Evolutionary conservation across 192 early-diverging fungal species (phyloP), one percentile per base, ranked within the genome.

Genomic region (Fimicolochytrium jonesii): DNA sequence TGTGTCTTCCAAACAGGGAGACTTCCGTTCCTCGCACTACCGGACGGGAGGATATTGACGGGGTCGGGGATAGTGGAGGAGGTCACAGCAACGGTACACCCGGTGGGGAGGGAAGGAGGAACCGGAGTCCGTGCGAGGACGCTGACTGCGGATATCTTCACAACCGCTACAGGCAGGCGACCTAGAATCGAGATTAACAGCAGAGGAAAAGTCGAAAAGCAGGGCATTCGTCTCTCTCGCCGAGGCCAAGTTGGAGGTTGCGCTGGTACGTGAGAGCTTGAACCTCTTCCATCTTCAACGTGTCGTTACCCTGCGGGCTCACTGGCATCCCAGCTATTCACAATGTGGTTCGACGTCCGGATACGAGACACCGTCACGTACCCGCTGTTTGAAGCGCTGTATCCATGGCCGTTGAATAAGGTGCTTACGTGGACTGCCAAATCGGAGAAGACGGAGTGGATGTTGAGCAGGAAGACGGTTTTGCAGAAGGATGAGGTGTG

Each of bases 241-340:
- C 15, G 76, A 87, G 36, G 71, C 66, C 26, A 83, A 82, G 56
- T 54, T 87, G 32, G 68, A 75, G 9, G 69, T 74, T 48, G 82
- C 79, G 15, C 52, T 83, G 75, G 85, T 87, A 77, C 39, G 67
- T 0, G 33, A 0, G n/a, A 17, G 15, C 43, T 5, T 54, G n/a
- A n/a, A n/a, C n/a, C n/a, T n/a, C n/a, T n/a, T n/a, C n/a, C n/a
- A n/a, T n/a, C n/a, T n/a, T n/a, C n/a, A n/a, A n/a, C n/a, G n/a
- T n/a, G n/a, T n/a, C n/a, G n/a, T n/a, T n/a, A n/a, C n/a, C n/a
- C n/a, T n/a, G n/a, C n/a, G n/a, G n/a, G n/a, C 29, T 4, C 29
- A 18, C 22, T 48, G 2, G 9, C 26, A 30, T 25, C 9, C 23
- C 50, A 75, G 73, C 11, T 60, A 4, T 68, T 64, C 51, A 57